Base-by-base conservation (phyloP, 2,329 filamentous ascomycete genomes). In the Colletotrichum sp. region DNA sequence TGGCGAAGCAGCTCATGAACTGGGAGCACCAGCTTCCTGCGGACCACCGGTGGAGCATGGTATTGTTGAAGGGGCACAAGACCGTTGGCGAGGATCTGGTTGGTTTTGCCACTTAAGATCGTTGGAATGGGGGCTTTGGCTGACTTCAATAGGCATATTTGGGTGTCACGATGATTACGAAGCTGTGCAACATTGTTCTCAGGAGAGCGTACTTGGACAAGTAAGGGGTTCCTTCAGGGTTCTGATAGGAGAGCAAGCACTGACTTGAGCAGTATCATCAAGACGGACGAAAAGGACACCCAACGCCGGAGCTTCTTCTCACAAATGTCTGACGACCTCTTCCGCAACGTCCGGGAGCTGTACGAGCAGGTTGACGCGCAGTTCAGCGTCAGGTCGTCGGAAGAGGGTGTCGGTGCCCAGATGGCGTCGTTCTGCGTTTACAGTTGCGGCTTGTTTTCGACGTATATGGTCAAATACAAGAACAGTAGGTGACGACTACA, bases 401-500 rank as follows among this genome's bases (percentile, higher is more conserved):
- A 89, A 36, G 88, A 89, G 76, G 87, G 87, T 44, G 85, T 89
- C 19, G 89, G 89, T 3, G 88, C 88, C 4, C 89, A 90, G 79
- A 90, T 91, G 84, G 86, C 88, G 83, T 82, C 88, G 1, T 91
- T 91, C 77, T 89, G 88, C 71, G 88, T 90, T 15, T 91, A 90
- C 68, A 89, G 85, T n/a, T 90, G 89, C 76, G 89, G 88, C 16
- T 82, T 91, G 28, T 85, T 91, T 71, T 86, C 88, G 8, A 86
- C 86, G 5, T 91, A 91, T 69, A 81, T 90, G 3, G 88, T 85
- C 80, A 90, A 88, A 79, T 90, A 90, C 72, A 88, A 88, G 9
- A 82, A 84, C 25, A 82, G 89, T 90, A 81, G 79, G 88, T 79
- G 6, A 5, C 59, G 19, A 32, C 30, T 30, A 8, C n/a, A 30